Evolutionary conservation across 179 eudicot species (phyloP).

Genomic region (Spinacia oleracea): DNA sequence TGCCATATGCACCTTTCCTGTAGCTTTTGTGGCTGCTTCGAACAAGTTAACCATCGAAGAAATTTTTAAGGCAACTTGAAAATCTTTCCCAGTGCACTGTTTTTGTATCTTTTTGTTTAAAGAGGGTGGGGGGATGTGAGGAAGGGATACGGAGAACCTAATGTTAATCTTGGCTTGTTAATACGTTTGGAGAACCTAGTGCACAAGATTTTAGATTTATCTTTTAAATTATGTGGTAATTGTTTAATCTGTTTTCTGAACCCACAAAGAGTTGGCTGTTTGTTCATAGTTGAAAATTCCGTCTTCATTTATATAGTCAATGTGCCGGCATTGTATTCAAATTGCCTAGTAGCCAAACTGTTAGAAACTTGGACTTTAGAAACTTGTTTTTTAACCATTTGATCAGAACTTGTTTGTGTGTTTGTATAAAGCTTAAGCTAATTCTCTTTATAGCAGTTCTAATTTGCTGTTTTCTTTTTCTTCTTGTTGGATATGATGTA

Average conservation of each 20-base stretch:
- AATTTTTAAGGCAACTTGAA: background rate
- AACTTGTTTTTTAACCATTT: background rate
- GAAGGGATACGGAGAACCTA: background rate
- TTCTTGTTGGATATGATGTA: constrained; percentile 20
- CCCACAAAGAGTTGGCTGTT: background rate
- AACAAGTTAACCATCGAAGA: too few species aligned
- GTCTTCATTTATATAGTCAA: background rate
- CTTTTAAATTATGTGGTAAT: background rate
- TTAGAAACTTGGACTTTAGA: background rate
- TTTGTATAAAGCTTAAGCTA: background rate
- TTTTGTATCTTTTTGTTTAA: background rate
- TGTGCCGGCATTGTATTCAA: background rate
- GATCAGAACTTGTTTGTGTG: background rate
- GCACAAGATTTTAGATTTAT: background rate
- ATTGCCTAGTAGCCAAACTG: background rate
- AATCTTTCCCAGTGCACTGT: background rate
- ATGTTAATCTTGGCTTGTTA: background rate
- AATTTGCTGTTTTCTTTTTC: background rate
- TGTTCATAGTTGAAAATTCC: background rate
- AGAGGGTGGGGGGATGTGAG: background rate
- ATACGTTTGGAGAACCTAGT: background rate
- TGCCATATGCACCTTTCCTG: background rate
- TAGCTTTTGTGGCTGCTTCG: too few species aligned
- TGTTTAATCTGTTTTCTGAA: background rate
- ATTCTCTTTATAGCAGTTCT: background rate